A percentile compares a stretch with the other conserved stretches of the same genome.
phyloP scores from a whole-genome alignment of 2,329 filamentous ascomycete species.

The Phialophora chinensis region DNA sequence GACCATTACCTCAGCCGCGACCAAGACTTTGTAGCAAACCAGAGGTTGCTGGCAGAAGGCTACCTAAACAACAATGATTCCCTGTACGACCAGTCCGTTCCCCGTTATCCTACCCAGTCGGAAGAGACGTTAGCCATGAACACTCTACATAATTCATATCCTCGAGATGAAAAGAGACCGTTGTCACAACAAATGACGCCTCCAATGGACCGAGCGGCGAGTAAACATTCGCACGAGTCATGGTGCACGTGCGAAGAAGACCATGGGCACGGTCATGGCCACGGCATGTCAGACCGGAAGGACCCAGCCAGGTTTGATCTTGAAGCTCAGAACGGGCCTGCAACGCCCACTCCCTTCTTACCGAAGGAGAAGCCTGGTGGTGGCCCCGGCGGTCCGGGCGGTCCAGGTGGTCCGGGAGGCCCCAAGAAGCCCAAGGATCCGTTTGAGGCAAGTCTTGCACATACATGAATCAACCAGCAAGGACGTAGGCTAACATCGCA shows the following conservation, averaged over 20 bases:
- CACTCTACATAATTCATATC: conserved; percentile 34
- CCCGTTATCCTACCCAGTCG: conserved; percentile 37
- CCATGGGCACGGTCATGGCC: conserved; percentile 18
- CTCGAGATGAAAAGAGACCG: conserved; percentile 37
- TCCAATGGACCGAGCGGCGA: conserved; percentile 32
- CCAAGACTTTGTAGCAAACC: conserved; percentile 39
- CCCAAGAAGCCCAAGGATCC: conserved; percentile 52
- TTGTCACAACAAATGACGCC: conserved; percentile 32
- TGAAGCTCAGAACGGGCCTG: conserved; percentile 37
- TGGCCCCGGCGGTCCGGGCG: conserved; percentile 24
- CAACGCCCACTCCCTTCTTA: conserved; percentile 38
- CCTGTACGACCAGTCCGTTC: conserved; percentile 34
- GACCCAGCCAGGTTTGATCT: conserved; percentile 38
- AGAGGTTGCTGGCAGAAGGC: conserved; percentile 39
- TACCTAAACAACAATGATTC: conserved; percentile 40
- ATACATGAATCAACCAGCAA: neutral
- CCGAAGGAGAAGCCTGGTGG: conserved; percentile 35
- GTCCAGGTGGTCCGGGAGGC: conserved; percentile 27
- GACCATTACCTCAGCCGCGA: conserved; percentile 38
- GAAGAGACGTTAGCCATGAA: conserved; percentile 39
- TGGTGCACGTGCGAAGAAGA: conserved; percentile 41
- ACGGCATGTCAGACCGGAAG: conserved; percentile 31
- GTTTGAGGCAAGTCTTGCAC: conserved; percentile 52
- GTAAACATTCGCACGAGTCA: conserved; percentile 39
- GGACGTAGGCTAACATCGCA: conserved; percentile 18